Evolutionary conservation across 1,139 yeast genomes (phyloP).

Genomic region (Sugiyamaella xylanicola): DNA sequence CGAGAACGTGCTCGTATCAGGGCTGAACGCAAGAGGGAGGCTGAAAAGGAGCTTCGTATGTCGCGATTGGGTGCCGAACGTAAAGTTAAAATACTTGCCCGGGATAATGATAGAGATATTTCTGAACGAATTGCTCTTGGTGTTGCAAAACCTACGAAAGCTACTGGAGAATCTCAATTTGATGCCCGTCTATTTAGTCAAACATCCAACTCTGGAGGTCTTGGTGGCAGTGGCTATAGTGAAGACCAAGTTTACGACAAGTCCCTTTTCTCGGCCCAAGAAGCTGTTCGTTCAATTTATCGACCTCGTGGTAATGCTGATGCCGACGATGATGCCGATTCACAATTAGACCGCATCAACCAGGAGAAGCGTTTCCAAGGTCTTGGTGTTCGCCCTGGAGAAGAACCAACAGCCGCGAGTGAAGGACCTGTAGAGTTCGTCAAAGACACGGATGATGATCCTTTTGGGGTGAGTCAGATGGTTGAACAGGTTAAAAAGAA

Average conservation of each 20-base stretch:
- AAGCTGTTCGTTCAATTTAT: constrained; percentile 54
- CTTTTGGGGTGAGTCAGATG: constrained; percentile 32
- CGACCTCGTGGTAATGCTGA: constrained; percentile 42
- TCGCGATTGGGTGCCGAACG: constrained; percentile 52
- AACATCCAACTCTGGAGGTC: constrained; percentile 43
- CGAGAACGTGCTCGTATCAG: constrained; percentile 47
- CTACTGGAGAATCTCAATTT: constrained; percentile 49
- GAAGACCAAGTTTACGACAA: constrained; percentile 58
- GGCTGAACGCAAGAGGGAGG: constrained; percentile 49
- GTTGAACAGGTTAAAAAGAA: constrained; percentile 35
- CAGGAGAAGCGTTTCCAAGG: constrained; percentile 45
- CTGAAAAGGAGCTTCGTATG: constrained; percentile 50
- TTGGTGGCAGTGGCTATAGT: constrained; percentile 43
- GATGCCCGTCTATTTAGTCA: constrained; percentile 58
- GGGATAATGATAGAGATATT: constrained; percentile 53
- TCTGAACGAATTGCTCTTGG: constrained; percentile 59
- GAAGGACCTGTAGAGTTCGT: constrained; percentile 59
- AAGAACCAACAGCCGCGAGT: constrained; percentile 34
- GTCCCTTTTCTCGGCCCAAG: constrained; percentile 57
- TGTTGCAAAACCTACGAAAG: constrained; percentile 47
- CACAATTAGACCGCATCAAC: constrained; percentile 39
- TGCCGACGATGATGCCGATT: constrained; percentile 38
- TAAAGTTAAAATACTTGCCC: constrained; percentile 48
- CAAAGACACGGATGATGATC: constrained; percentile 41
- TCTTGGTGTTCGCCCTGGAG: constrained; percentile 35